phyloP scores from a whole-genome alignment of 179 eudicot species.

The Vitellaria paradoxa region DNA sequence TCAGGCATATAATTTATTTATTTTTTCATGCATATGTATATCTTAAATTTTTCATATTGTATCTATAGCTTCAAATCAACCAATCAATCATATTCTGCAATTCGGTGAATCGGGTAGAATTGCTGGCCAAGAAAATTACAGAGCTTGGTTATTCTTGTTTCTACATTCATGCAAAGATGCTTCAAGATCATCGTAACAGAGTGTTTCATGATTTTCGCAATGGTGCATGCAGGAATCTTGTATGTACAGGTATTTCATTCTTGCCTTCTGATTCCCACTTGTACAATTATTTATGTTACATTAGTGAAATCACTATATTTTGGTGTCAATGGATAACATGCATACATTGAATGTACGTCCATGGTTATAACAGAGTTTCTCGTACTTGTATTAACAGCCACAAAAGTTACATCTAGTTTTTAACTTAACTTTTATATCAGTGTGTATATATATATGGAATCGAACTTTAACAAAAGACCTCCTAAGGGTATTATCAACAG shows the following conservation, averaged over 20 bases:
- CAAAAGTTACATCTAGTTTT: not conserved
- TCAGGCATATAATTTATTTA: not conserved
- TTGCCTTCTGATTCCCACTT: not conserved
- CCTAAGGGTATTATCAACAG: too few relatives aligned
- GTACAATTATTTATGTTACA: not conserved
- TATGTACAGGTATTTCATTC: conserved; percentile 64
- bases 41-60: not conserved
- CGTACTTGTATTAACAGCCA: too few relatives aligned
- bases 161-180: conserved; percentile 86
- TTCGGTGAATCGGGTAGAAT: conserved; percentile 77
- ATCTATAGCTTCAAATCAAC: conserved; percentile 78
- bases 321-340: conserved; percentile 8
- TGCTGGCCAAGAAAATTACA: conserved; percentile 76
- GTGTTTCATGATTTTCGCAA: conserved; percentile 84
- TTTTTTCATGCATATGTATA: not conserved
- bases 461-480: not conserved
- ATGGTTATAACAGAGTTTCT: too few relatives aligned
- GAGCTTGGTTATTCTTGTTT: conserved; percentile 88
- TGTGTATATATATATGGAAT: not conserved
- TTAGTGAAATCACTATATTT: not conserved
- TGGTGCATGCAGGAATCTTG: conserved; percentile 89
- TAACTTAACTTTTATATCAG: not conserved
- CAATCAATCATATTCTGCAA: conserved; percentile 87
- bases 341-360: not conserved
- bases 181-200: conserved; percentile 82